phyloP scores from a whole-genome alignment of 1,284 basidiomycete genomes.

The Apiotrichum gamsii region DNA sequence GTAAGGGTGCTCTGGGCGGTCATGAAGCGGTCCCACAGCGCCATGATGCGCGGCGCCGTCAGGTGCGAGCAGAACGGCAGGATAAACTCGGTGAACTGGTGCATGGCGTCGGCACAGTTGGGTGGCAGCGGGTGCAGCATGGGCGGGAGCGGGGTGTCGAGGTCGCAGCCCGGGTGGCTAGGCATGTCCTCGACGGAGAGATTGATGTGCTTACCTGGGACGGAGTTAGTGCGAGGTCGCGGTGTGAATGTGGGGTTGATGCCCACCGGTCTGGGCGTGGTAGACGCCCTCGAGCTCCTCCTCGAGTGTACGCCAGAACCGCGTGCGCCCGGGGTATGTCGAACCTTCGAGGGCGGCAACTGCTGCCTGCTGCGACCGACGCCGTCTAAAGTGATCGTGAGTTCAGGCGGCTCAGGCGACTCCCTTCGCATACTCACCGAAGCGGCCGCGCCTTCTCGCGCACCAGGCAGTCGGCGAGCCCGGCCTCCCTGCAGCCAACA shows the following conservation, averaged over 20 bases:
- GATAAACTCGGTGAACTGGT: slow-evolving; percentile 9
- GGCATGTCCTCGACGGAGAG: slow-evolving; percentile 9
- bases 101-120: slow-evolving; percentile 8
- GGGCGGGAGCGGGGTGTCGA: slow-evolving; percentile 9
- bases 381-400: slow-evolving; percentile 4
- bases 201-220: slow-evolving; percentile 5
- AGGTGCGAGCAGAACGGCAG: slow-evolving; percentile 18
- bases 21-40: slow-evolving; percentile 13
- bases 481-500: slow-evolving; percentile 3
- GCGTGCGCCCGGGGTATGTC: slow-evolving; percentile 14
- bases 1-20: slow-evolving; percentile 7
- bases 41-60: slow-evolving; percentile 9
- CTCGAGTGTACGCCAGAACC: slow-evolving; percentile 3
- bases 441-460: slow-evolving; percentile 2
- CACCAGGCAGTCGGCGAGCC: slow-evolving; percentile 3
- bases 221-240: no score
- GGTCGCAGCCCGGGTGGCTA: slow-evolving; percentile 9
- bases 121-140: slow-evolving; percentile 10
- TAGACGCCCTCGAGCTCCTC: slow-evolving; percentile 15
- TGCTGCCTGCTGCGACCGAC: slow-evolving; percentile 11
- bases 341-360: slow-evolving; percentile 12
- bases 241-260: no score
- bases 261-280: slow-evolving; percentile 1
- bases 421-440: neutral
- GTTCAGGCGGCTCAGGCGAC: neutral